Evolutionary conservation across 2,329 filamentous ascomycete genomes (phyloP).

Genomic region (Talaromyces sp.): DNA sequence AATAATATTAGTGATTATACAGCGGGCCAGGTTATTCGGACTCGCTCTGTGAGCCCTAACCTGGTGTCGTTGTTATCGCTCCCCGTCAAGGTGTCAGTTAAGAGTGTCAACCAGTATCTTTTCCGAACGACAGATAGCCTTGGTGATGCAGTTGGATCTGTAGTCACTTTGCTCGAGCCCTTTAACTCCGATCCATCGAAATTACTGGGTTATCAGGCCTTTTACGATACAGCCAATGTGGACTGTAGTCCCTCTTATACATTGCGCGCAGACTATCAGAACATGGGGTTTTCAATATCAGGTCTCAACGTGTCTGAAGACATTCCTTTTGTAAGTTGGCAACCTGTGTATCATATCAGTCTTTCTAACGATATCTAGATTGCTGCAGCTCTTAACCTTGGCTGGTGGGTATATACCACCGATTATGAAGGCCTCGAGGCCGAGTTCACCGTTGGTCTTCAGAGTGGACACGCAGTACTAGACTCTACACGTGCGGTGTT

Average conservation of each 20-base stretch:
- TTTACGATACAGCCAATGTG: slow-evolving; percentile 26
- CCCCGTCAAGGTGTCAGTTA: slow-evolving; percentile 14
- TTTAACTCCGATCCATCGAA: slow-evolving; percentile 21
- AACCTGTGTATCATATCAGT: not conserved
- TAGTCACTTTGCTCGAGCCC: slow-evolving; percentile 42
- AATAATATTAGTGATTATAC: slow-evolving; percentile 16
- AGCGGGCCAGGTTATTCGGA: slow-evolving; percentile 17
- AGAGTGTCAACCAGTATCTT: slow-evolving; percentile 18
- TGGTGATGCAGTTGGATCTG: slow-evolving; percentile 25
- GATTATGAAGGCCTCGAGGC: slow-evolving; percentile 51
- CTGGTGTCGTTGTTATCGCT: slow-evolving; percentile 13
- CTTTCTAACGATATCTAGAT: slow-evolving; percentile 23
- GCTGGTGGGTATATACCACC: slow-evolving; percentile 52
- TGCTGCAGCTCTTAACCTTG: slow-evolving; percentile 39
- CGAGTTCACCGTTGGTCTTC: slow-evolving; percentile 44
- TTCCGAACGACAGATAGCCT: slow-evolving; percentile 24
- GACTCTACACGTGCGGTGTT: slow-evolving; percentile 47
- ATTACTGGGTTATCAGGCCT: slow-evolving; percentile 47
- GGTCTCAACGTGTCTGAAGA: slow-evolving; percentile 9
- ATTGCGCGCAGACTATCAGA: slow-evolving; percentile 31
- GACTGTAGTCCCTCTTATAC: slow-evolving; percentile 28
- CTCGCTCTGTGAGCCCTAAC: slow-evolving; percentile 13
- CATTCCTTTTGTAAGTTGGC: not conserved
- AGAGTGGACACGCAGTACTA: slow-evolving; percentile 47
- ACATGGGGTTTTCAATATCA: slow-evolving; percentile 5